Evolutionary conservation across 768 basidiomycete species (phyloP), one percentile per base, ranked within the genome.

Genomic region (Kwoniella shandongensis): DNA sequence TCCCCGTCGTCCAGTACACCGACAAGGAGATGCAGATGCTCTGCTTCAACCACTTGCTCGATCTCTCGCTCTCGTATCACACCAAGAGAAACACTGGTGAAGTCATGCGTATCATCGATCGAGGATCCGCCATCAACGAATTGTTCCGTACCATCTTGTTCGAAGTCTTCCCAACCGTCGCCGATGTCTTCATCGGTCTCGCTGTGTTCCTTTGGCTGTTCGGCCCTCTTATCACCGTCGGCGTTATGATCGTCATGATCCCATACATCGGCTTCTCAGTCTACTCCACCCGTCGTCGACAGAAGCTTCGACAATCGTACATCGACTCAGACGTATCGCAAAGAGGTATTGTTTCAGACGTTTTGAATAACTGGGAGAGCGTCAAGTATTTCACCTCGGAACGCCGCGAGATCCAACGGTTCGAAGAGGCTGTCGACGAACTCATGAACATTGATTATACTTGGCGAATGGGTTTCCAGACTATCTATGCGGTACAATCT

Each of bases 301-400:
- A 88, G 4, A 83, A 82, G 62, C 73, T 89, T n/a, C 81, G 88
- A 50, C 81, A 88, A 25, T 77, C 83, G 68, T 89, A 89, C 86
- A 88, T 88, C 67, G 88, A 91, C 39, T 83, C 84, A 54, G 88
- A 91, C 77, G 75, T 86, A n/a, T 76, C 86, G 23, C 89, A 86
- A 22, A 83, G 90, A 36, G 88, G 87, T 8, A 91, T 91, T 50
- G 86, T 66, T 11, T 66, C 62, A 30, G 67, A 68, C 47, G 74
- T 74, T 5, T 46, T 77, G 44, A 72, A 66, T 57, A 77, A 77
- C 54, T 80, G 70, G 70, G 79, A 79, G 74, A 90, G 89, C 4
- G 86, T 91, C 66, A 92, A 74, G 75, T 89, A 89, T 73, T 92
- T 91, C 72, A 85, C 84, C n/a, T 87, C 89, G 15, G 91, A 94